These are phyloP conservation scores for Penicillium mononematosum DNA, from an alignment of 495 filamentous ascomycete genomes.

Conservation along the genomic window DNA sequence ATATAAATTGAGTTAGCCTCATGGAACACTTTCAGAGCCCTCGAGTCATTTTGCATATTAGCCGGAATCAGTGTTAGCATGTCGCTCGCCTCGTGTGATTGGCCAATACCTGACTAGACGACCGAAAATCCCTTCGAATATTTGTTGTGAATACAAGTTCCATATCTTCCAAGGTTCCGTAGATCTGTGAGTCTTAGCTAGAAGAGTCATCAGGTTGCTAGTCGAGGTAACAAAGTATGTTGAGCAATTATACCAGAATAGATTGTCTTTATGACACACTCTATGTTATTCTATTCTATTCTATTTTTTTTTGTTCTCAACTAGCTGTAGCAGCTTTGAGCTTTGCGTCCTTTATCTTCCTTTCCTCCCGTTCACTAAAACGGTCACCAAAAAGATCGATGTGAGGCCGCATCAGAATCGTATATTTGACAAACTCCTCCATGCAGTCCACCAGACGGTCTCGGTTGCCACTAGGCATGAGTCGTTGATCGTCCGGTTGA, in stretches of 20 bases:
- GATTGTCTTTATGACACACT: neutral
- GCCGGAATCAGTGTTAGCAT: too few species aligned
- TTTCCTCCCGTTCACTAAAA: slow-evolving; percentile 56
- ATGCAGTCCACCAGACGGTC: slow-evolving; percentile 72
- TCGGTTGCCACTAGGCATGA: slow-evolving; percentile 61
- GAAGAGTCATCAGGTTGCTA: neutral
- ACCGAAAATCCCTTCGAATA: too few species aligned
- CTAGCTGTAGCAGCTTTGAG: neutral
- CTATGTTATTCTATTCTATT: neutral
- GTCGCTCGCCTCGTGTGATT: too few species aligned
- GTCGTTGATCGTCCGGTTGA: slow-evolving; percentile 50
- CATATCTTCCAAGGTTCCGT: neutral
- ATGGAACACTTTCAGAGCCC: too few species aligned
- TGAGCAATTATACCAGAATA: neutral
- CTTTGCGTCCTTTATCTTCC: slow-evolving; percentile 23
- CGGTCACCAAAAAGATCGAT: slow-evolving; percentile 64
- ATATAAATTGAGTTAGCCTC: too few species aligned
- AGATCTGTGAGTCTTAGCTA: neutral
- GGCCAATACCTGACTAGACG: too few species aligned
- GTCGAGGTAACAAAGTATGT: neutral
- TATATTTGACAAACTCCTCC: slow-evolving; percentile 78
- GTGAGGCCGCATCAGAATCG: slow-evolving; percentile 62
- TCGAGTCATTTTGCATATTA: too few species aligned
- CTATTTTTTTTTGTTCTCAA: neutral
- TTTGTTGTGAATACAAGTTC: too few species aligned